phyloP scores from a whole-genome alignment of 2,329 filamentous ascomycete genomes.

The Fusarium sp. region DNA sequence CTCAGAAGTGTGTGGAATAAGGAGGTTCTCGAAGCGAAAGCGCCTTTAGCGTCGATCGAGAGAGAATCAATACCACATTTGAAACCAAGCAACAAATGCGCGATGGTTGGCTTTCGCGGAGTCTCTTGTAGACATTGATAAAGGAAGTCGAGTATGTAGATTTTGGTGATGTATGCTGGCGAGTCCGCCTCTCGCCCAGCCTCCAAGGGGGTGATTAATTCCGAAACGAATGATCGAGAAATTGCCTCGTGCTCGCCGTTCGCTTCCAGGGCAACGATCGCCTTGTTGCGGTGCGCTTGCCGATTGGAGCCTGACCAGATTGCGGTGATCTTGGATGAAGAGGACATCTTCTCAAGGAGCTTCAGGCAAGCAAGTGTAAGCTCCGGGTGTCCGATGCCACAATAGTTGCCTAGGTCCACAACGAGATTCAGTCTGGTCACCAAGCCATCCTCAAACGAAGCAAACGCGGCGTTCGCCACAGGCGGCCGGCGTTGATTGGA shows the following conservation, averaged over 20 bases:
- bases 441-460: conserved; percentile 94
- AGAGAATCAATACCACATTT: conserved; percentile 81
- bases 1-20: conserved; percentile 87
- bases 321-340: conserved; percentile 84
- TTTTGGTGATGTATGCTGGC: conserved; percentile 84
- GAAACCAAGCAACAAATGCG: conserved; percentile 92
- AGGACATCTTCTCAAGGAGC: conserved; percentile 88
- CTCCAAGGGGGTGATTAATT: conserved; percentile 80
- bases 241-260: conserved; percentile 87
- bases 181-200: conserved; percentile 79
- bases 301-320: conserved; percentile 75
- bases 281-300: conserved; percentile 81
- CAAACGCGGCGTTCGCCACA: conserved; percentile 79
- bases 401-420: conserved; percentile 88
- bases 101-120: conserved; percentile 85
- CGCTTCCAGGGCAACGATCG: conserved; percentile 89
- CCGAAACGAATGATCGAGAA: conserved; percentile 78
- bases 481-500: conserved; percentile 70
- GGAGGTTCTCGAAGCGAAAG: conserved; percentile 81
- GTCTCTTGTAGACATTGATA: conserved; percentile 83
- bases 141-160: conserved; percentile 88
- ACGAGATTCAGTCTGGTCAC: conserved; percentile 85
- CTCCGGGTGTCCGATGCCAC: conserved; percentile 85
- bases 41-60: conserved; percentile 76
- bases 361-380: conserved; percentile 86